A percentile compares a stretch with the other conserved stretches of the same genome.
Conservation (phyloP, 1,284 basidiomycete genomes). For the Athelia sp. region DNA sequence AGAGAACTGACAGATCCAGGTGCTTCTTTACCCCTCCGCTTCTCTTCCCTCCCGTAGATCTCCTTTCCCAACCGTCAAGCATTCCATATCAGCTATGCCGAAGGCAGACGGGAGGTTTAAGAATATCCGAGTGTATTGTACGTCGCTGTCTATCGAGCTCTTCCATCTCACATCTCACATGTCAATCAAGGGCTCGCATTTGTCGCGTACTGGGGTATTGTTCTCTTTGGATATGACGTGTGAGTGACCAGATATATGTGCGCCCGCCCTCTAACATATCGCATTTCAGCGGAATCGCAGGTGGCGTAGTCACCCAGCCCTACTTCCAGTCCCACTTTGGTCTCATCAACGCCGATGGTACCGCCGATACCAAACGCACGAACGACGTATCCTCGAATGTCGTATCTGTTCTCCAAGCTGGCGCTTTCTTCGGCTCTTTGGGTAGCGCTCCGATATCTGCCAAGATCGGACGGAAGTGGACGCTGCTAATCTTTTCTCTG, state of each 20-base stretch:
- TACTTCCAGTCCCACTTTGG: slow-evolving; percentile 65
- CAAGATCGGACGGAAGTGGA: slow-evolving; percentile 45
- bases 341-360: slow-evolving; percentile 38
- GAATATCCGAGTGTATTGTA: slow-evolving; percentile 60
- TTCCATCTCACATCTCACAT: background rate
- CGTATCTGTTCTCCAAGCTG: slow-evolving; percentile 76
- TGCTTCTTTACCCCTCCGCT: no score
- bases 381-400: slow-evolving; percentile 57
- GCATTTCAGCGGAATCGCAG: slow-evolving; percentile 43
- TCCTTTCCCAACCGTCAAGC: no score
- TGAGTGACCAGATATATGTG: slow-evolving; percentile 26
- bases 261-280: slow-evolving; percentile 4
- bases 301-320: slow-evolving; percentile 60
- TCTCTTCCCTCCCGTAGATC: no score
- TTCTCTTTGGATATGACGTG: slow-evolving; percentile 77
- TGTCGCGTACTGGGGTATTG: slow-evolving; percentile 73
- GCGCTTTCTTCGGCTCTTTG: slow-evolving; percentile 77
- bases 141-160: slow-evolving; percentile 12
- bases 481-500: slow-evolving; percentile 52
- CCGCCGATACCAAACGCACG: slow-evolving; percentile 25
- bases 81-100: no score
- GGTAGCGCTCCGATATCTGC: slow-evolving; percentile 57
- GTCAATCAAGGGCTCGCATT: slow-evolving; percentile 54
- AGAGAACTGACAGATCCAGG: no score
- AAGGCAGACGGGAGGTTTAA: slow-evolving; percentile 29